phyloP scores from a whole-genome alignment of 176 grass and related monocot genomes.

The Raddia guianensis region DNA sequence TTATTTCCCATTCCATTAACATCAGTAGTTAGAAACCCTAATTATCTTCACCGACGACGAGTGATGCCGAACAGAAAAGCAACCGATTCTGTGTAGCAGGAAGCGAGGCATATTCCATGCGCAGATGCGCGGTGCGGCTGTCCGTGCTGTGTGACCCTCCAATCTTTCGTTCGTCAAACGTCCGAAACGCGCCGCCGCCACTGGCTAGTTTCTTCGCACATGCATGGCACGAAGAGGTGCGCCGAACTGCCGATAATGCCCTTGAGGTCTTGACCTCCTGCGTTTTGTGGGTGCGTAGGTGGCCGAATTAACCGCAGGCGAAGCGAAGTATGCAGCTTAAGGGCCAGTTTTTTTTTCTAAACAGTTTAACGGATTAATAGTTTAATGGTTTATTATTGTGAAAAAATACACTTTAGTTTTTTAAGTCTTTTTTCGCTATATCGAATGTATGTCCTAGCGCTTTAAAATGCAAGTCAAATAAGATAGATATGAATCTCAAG shows the following conservation, averaged over 20 bases:
- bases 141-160: no score
- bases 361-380: no score
- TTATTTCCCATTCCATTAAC: no score
- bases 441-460: no score
- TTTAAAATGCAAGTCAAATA: no score
- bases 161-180: background rate
- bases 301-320: background rate
- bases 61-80: background rate
- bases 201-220: background rate
- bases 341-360: no score
- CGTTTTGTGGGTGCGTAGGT: background rate
- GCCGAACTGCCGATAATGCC: background rate
- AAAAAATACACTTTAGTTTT: no score
- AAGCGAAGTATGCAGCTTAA: background rate
- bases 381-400: no score
- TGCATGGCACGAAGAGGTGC: background rate
- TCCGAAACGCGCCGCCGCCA: background rate
- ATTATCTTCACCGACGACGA: background rate
- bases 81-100: background rate
- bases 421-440: no score
- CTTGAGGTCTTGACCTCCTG: background rate
- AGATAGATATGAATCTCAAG: no score
- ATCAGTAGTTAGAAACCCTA: no score
- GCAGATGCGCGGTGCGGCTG: background rate
- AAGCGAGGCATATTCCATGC: conserved; percentile 35